These are phyloP conservation scores for Ceratocystis papillata DNA, from an alignment of 2,329 filamentous ascomycete species.

Conservation along the genomic window DNA sequence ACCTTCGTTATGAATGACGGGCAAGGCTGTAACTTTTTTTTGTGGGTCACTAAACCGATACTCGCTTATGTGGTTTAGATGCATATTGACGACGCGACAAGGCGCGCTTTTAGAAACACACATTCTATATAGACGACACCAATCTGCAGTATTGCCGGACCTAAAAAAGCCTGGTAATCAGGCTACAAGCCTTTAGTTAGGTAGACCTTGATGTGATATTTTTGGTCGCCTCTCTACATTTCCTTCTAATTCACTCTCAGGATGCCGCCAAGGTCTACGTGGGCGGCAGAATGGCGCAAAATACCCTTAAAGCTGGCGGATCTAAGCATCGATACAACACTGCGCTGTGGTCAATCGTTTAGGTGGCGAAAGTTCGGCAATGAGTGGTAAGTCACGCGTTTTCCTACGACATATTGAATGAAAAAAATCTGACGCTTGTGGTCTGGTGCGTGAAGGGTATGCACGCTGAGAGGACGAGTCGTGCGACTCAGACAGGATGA, in stretches of 20 bases:
- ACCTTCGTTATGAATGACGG: conserved; percentile 8
- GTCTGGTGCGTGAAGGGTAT: conserved; percentile 46
- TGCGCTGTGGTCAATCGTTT: conserved; percentile 93
- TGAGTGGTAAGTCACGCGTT: conserved; percentile 54
- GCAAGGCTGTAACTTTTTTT: conserved; percentile 25
- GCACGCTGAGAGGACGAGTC: conserved; percentile 74
- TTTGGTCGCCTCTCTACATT: conserved; percentile 11
- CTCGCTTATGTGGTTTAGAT: conserved; percentile 14
- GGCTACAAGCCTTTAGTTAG: conserved; percentile 4
- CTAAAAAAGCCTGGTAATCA: conserved; percentile 1
- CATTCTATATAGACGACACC: neutral
- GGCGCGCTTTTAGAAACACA: conserved; percentile 8
- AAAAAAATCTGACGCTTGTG: conserved; percentile 18
- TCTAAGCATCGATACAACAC: conserved; percentile 84
- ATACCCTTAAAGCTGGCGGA: conserved; percentile 73
- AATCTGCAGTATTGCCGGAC: neutral
- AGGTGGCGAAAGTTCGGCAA: conserved; percentile 80
- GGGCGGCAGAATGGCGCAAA: conserved; percentile 55
- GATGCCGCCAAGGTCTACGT: conserved; percentile 18
- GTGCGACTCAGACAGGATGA: conserved; percentile 75
- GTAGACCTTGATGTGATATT: conserved; percentile 10
- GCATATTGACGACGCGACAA: conserved; percentile 18
- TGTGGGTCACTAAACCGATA: conserved; percentile 19
- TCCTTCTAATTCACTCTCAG: conserved; percentile 8
- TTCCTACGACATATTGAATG: neutral